These are phyloP conservation scores for Cucumis melo DNA, from an alignment of 306 rosid genomes.

Conservation along the genomic window DNA sequence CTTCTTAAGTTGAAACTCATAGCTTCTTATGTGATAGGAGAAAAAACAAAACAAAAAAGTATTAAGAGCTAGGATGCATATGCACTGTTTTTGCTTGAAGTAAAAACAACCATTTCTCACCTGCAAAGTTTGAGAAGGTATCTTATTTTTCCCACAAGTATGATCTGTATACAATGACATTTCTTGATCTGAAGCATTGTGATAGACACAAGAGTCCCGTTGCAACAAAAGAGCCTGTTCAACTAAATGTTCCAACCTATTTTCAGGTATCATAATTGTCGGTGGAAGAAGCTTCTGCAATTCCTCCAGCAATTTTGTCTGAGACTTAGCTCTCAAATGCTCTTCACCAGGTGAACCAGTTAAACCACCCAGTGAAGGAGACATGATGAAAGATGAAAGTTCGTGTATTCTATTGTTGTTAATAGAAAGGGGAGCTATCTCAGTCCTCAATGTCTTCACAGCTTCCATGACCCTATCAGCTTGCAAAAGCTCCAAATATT, in stretches of 20 bases:
- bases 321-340: conserved; percentile 37
- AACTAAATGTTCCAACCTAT: conserved; percentile 84
- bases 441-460: conserved; percentile 70
- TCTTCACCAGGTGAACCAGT: conserved; percentile 19
- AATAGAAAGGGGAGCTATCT: conserved; percentile 62
- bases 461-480: conserved; percentile 68
- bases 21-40: not conserved
- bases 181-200: conserved; percentile 70
- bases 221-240: conserved; percentile 94
- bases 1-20: not conserved
- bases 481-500: conserved; percentile 68
- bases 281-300: conserved; percentile 93
- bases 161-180: conserved; percentile 90
- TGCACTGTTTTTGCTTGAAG: not conserved
- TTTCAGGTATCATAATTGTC: conserved; percentile 77
- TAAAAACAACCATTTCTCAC: conserved; percentile 25
- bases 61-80: too few species aligned
- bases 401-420: conserved; percentile 52
- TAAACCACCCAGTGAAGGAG: conserved; percentile 26
- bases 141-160: conserved; percentile 70
- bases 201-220: conserved; percentile 79
- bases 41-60: not conserved
- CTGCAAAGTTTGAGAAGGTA: conserved; percentile 88
- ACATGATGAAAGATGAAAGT: conserved; percentile 68
- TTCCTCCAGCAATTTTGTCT: conserved; percentile 66